phyloP scores from a whole-genome alignment of 768 basidiomycete species.

The Boletus rufocinnamomeus region DNA sequence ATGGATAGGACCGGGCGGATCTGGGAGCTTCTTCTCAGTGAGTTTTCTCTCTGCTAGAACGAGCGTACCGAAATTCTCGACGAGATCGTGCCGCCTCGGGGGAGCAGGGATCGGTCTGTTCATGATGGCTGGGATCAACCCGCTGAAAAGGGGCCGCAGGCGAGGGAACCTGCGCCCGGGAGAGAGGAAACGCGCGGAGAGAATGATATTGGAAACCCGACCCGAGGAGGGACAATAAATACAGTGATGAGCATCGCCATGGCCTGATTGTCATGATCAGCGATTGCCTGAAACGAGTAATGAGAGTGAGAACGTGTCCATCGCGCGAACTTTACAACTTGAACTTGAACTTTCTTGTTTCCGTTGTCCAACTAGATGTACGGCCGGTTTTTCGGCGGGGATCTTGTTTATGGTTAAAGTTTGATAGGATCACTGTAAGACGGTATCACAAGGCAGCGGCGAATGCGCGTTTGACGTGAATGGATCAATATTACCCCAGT shows the following conservation, averaged over 20 bases:
- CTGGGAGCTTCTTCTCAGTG: slow-evolving; percentile 18
- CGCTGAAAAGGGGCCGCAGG: slow-evolving; percentile 16
- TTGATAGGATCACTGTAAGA: too few species aligned
- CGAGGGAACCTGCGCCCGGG: slow-evolving; percentile 11
- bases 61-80: slow-evolving; percentile 37
- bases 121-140: slow-evolving; percentile 22
- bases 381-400: too few species aligned
- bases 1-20: background rate
- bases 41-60: slow-evolving; percentile 30
- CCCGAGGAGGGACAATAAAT: slow-evolving; percentile 10
- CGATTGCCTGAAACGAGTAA: background rate
- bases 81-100: slow-evolving; percentile 29
- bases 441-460: too few species aligned
- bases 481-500: too few species aligned
- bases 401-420: too few species aligned
- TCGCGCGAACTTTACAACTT: too few species aligned
- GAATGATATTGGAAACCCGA: slow-evolving; percentile 23
- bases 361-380: too few species aligned
- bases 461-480: too few species aligned
- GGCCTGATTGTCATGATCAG: too few species aligned
- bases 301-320: background rate
- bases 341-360: too few species aligned
- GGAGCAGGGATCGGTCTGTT: slow-evolving; percentile 17
- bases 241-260: slow-evolving; percentile 16
- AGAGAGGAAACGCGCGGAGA: slow-evolving; percentile 1